A percentile compares a stretch with the other conserved stretches of the same genome.
phyloP scores from a whole-genome alignment of 2,329 filamentous ascomycete species.

The Xylariales sp. region DNA sequence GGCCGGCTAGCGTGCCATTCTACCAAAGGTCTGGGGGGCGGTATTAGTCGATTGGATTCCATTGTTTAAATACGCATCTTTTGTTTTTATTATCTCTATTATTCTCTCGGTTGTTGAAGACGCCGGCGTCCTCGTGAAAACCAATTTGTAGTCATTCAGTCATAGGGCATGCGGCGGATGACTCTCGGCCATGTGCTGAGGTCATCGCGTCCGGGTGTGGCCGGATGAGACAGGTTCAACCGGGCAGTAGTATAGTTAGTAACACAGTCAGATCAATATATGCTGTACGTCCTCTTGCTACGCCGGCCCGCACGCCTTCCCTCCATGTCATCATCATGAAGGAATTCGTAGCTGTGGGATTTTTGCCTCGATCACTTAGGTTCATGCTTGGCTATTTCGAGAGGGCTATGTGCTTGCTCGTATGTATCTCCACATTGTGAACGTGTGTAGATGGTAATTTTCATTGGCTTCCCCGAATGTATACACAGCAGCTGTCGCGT shows the following conservation, averaged over 20 bases:
- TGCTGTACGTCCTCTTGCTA: conserved; percentile 8
- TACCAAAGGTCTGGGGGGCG: conserved; percentile 9
- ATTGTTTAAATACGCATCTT: neutral
- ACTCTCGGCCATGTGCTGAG: neutral
- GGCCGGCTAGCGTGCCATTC: conserved; percentile 14
- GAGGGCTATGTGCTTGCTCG: too few species aligned
- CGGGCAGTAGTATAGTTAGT: neutral
- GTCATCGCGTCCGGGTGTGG: conserved; percentile 2
- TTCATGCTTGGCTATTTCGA: too few species aligned
- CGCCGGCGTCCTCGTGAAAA: neutral
- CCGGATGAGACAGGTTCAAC: neutral
- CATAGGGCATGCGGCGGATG: conserved; percentile 1
- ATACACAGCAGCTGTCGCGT: neutral
- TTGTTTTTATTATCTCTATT: neutral
- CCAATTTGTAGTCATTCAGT: neutral
- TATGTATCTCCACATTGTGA: too few species aligned
- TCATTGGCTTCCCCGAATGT: neutral
- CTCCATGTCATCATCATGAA: conserved; percentile 20
- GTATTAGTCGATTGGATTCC: conserved; percentile 28
- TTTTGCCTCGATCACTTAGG: neutral
- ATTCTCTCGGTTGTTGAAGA: neutral
- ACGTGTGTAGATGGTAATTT: too few species aligned
- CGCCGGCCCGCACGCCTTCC: neutral
- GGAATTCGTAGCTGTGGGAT: neutral
- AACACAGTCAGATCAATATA: conserved; percentile 16